Conservation (phyloP, 805 yeast species). For the Metschnikowia matae region DNA sequence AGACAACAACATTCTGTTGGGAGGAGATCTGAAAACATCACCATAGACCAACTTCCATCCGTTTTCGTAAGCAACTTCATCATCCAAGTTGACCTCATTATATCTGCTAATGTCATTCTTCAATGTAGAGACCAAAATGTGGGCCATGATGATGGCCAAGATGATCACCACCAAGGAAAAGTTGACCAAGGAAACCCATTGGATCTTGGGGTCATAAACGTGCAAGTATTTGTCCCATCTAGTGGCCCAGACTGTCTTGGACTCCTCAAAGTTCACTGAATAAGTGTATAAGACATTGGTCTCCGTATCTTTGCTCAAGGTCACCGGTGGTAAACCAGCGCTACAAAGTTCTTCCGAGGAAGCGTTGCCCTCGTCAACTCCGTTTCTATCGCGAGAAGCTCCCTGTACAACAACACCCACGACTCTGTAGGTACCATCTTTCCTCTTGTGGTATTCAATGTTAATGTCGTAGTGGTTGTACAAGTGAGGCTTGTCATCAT, state of each 20-base stretch:
- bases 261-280: slow-evolving; percentile 67
- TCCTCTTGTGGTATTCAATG: slow-evolving; percentile 79
- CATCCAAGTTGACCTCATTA: slow-evolving; percentile 83
- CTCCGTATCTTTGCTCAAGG: slow-evolving; percentile 46
- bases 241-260: slow-evolving; percentile 89
- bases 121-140: slow-evolving; percentile 73
- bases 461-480: slow-evolving; percentile 77
- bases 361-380: slow-evolving; percentile 18
- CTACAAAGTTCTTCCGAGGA: slow-evolving; percentile 28
- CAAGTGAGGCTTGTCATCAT: slow-evolving; percentile 52
- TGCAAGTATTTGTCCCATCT: slow-evolving; percentile 97
- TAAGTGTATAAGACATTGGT: slow-evolving; percentile 75
- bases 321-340: slow-evolving; percentile 37
- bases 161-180: slow-evolving; percentile 78
- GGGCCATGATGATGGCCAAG: slow-evolving; percentile 72
- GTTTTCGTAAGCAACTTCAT: slow-evolving; percentile 83
- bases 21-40: slow-evolving; percentile 87
- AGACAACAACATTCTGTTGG: slow-evolving; percentile 64
- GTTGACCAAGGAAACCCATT: slow-evolving; percentile 91
- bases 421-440: slow-evolving; percentile 67
- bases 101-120: slow-evolving; percentile 82
- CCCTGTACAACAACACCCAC: slow-evolving; percentile 87
- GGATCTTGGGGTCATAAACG: slow-evolving; percentile 87
- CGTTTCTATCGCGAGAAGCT: slow-evolving; percentile 44
- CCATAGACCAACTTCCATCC: slow-evolving; percentile 98